These are phyloP conservation scores for Staphylotrichum tortipilum DNA, from an alignment of 495 filamentous ascomycete species.

Conservation along the genomic window DNA sequence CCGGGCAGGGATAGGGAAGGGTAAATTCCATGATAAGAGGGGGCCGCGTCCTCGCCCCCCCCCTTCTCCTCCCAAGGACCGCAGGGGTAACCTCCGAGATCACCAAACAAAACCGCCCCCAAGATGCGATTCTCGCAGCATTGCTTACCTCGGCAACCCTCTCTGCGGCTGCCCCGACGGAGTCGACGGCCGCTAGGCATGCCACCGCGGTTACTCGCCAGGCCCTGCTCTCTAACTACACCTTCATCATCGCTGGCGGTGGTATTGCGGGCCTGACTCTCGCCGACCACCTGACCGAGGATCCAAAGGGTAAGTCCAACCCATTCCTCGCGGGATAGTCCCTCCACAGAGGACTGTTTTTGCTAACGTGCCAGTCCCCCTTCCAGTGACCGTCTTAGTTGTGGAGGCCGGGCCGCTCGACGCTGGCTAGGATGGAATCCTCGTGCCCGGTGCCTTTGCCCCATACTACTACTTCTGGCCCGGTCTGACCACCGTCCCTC, in stretches of 20 bases:
- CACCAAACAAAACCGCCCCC: too few relatives aligned
- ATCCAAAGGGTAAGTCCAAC: conserved; percentile 30
- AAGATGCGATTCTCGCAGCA: conserved; percentile 2
- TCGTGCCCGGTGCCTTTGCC: conserved; percentile 19
- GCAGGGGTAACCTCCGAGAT: too few relatives aligned
- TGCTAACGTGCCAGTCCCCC: background rate
- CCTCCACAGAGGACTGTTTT: too few relatives aligned
- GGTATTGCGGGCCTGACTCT: conserved; percentile 42
- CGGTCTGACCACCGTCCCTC: conserved; percentile 13
- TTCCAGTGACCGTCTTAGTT: conserved; percentile 32
- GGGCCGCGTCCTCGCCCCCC: too few relatives aligned
- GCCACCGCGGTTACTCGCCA: conserved; percentile 19
- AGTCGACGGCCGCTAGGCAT: conserved; percentile 12
- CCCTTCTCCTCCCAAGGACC: too few relatives aligned
- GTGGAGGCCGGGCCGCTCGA: conserved; percentile 36
- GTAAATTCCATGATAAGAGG: too few relatives aligned
- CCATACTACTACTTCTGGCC: conserved; percentile 25
- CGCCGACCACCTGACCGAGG: conserved; percentile 41
- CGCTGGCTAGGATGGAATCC: conserved; percentile 19
- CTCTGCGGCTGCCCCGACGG: background rate
- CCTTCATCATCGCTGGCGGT: conserved; percentile 43
- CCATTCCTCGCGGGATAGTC: too few relatives aligned
- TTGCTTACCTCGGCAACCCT: background rate
- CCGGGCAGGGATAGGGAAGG: too few relatives aligned
- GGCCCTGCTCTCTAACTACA: conserved; percentile 25